Evolutionary conservation across 352 stramenopile genomes (phyloP), one percentile per base, ranked within the genome.

Genomic region (Pythium plurisporium): DNA sequence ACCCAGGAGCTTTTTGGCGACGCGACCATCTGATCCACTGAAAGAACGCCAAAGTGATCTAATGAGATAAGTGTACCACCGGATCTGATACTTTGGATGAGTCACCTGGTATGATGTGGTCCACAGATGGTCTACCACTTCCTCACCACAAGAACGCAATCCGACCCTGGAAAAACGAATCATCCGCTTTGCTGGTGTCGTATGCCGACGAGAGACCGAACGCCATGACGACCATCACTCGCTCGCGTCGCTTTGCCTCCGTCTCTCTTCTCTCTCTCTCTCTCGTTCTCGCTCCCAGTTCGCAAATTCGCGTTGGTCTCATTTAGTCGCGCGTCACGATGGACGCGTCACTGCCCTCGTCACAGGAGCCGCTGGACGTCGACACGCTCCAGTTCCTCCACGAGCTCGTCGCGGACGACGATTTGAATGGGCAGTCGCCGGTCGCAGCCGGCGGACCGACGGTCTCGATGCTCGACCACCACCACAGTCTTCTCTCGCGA

Each of bases 361-460:
- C 6, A 15, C 33, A 10, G 38, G 10, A 14, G 17, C 8, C 44
- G 44, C 25, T 41, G 2, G 46, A 53, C 29, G 19, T 19, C 27
- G 46, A 53, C 29, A 31, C 29, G 30, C 46, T 53, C 29, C 11
- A 42, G 29, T 53, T 53, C 30, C 31, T 53, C 29, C 15, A 53
- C 30, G 46, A 41, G 5, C 46, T 53, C 29, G 46, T 40, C n/a
- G n/a, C n/a, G n/a, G 46, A 1, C 29, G 46, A 41, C 46, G 30
- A 20, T 12, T 6, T 19, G n/a, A 29, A 40, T 9, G 27, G 8
- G 31, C 14, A 8, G 14, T 14, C 31, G 8, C 31, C 31, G 31
- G 31, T 14, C 31, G 31, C 31, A 14, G 31, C n/a, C n/a, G n/a
- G n/a, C n/a, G n/a, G n/a, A n/a, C n/a, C n/a, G n/a, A n/a, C 8